phyloP scores from a whole-genome alignment of 805 yeast genomes.

The Candida sithepensis region DNA sequence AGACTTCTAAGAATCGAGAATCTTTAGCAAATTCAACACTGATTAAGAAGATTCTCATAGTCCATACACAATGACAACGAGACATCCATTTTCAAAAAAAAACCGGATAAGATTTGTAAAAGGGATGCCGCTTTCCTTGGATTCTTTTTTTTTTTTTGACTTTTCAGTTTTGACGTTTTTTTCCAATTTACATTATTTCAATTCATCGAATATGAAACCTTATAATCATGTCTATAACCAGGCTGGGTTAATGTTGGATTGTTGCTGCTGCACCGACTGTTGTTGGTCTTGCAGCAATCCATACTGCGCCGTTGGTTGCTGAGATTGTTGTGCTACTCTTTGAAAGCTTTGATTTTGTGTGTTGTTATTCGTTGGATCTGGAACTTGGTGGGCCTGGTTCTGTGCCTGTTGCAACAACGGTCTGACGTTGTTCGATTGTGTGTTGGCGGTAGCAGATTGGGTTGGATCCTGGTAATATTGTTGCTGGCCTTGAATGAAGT shows the following conservation, averaged over 20 bases:
- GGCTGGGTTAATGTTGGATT: conserved; percentile 25
- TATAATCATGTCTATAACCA: conserved; percentile 21
- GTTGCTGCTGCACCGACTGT: conserved; percentile 13
- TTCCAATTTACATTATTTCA: not conserved
- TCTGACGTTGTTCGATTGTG: conserved; percentile 15
- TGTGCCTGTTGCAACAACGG: conserved; percentile 31
- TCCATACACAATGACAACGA: too few species aligned
- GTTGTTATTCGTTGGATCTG: conserved; percentile 23
- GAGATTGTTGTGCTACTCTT: conserved; percentile 6
- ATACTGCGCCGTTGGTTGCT: conserved; percentile 12
- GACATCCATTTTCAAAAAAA: too few species aligned
- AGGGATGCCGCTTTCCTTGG: not conserved
- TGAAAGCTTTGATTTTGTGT: conserved; percentile 1
- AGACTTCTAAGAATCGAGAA: too few species aligned
- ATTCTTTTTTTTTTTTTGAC: not conserved
- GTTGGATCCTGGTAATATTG: conserved; percentile 11
- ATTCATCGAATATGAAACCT: not conserved
- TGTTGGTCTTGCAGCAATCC: not conserved
- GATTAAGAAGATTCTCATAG: too few species aligned
- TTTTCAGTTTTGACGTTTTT: too few species aligned
- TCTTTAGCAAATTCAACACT: too few species aligned
- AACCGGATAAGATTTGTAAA: too few species aligned
- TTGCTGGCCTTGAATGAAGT: conserved; percentile 5
- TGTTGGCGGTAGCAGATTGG: not conserved
- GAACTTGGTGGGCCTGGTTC: conserved; percentile 30